These are phyloP conservation scores for Backusella luteola DNA, from an alignment of 192 early-diverging fungal genomes.

Conservation along the genomic window DNA sequence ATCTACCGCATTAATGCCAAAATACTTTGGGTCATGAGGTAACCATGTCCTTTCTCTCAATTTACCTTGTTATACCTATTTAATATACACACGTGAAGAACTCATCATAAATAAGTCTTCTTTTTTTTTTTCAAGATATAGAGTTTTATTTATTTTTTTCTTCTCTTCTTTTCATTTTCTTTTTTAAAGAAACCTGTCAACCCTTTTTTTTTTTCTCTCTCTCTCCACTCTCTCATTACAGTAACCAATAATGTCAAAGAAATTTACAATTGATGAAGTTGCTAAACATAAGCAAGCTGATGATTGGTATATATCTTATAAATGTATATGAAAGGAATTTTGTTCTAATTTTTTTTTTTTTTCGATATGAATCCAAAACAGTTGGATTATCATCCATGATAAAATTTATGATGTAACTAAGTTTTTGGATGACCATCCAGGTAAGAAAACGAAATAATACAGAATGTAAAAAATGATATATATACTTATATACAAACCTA, in stretches of 20 bases:
- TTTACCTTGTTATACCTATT: constrained; percentile 3
- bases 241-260: constrained; percentile 29
- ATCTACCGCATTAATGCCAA: not conserved
- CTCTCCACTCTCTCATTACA: not conserved
- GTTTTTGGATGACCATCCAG: constrained; percentile 56
- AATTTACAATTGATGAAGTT: constrained; percentile 41
- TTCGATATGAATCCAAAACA: not conserved
- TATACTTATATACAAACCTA: not conserved
- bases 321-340: not conserved
- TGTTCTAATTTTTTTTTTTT: not conserved
- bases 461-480: not conserved
- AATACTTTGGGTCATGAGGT: not conserved
- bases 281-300: constrained; percentile 37
- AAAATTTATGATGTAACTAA: constrained; percentile 59
- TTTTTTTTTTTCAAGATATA: not conserved
- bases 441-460: constrained; percentile 12
- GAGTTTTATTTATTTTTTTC: not conserved
- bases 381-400: constrained; percentile 60
- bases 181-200: not conserved
- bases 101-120: constrained; percentile 1
- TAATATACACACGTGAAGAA: constrained; percentile 16
- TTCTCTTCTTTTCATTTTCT: not conserved
- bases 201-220: not conserved
- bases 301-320: constrained; percentile 24
- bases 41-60: not conserved